These are phyloP conservation scores for Psilocybe mexicana DNA, from an alignment of 1,284 basidiomycete species.

Conservation along the genomic window DNA sequence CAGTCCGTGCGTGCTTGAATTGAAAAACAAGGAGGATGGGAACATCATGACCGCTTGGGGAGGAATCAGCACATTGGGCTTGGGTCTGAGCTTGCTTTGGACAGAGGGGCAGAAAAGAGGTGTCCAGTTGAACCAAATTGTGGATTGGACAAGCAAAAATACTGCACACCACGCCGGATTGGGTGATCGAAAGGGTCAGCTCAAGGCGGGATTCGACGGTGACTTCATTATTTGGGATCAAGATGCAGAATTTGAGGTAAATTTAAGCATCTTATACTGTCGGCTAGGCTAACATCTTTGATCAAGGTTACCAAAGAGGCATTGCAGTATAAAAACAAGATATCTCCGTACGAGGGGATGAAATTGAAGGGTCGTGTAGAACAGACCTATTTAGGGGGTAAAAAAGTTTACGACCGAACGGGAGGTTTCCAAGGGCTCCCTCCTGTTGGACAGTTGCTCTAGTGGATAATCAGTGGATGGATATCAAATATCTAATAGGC, in stretches of 20 bases:
- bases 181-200: conserved; percentile 64
- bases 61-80: conserved; percentile 85
- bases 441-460: conserved; percentile 29
- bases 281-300: background rate
- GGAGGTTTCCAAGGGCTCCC: conserved; percentile 23
- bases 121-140: conserved; percentile 58
- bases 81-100: conserved; percentile 86
- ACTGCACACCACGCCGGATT: conserved; percentile 82
- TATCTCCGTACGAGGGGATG: conserved; percentile 84
- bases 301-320: conserved; percentile 68
- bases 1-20: conserved; percentile 80
- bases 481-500: too few species aligned
- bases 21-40: conserved; percentile 80
- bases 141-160: conserved; percentile 72
- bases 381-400: conserved; percentile 77
- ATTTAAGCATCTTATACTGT: conserved; percentile 19
- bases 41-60: conserved; percentile 92
- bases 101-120: conserved; percentile 71
- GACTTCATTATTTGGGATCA: conserved; percentile 88
- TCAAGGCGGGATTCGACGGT: conserved; percentile 76
- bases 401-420: conserved; percentile 57
- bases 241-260: conserved; percentile 61
- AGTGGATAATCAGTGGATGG: background rate
- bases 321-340: conserved; percentile 89
- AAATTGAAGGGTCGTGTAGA: conserved; percentile 70